Conservation (phyloP, 768 basidiomycete species). For the Boletus tomentosulus region DNA sequence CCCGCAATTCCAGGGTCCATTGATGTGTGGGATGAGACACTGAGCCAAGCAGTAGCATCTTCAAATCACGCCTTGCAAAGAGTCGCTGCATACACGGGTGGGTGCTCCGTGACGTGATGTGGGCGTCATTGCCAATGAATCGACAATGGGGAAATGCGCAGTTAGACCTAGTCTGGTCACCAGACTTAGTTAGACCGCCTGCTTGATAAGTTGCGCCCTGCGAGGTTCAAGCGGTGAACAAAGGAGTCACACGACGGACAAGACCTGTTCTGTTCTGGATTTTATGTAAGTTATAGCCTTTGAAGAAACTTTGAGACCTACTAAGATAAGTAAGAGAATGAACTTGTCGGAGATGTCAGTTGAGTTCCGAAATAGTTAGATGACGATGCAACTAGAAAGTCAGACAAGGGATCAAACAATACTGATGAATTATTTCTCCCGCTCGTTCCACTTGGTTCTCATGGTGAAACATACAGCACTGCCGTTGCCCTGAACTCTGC, state of each 20-base stretch:
- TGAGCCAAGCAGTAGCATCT: not conserved
- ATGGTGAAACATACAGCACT: slow-evolving; percentile 13
- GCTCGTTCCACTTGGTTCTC: not conserved
- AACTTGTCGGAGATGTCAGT: not conserved
- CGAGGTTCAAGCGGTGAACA: not conserved
- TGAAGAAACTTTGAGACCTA: not conserved
- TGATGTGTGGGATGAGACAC: not conserved
- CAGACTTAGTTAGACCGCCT: too few species aligned
- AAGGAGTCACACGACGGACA: not conserved
- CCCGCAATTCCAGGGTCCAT: not conserved
- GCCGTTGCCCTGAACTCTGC: not conserved
- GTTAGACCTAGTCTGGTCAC: not conserved
- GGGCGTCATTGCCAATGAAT: too few species aligned
- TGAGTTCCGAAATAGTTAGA: not conserved
- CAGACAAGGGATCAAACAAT: not conserved
- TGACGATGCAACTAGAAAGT: not conserved
- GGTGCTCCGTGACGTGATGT: not conserved
- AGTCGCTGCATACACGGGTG: not conserved
- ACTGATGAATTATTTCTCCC: not conserved
- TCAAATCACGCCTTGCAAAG: not conserved
- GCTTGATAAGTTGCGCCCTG: not conserved
- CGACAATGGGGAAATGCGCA: not conserved
- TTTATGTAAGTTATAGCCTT: too few species aligned
- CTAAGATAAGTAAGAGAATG: not conserved
- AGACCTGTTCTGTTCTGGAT: not conserved